Evolutionary conservation across 2,329 filamentous ascomycete genomes (phyloP), one percentile per base, ranked within the genome.

Genomic region (Elsinoe ampelina): DNA sequence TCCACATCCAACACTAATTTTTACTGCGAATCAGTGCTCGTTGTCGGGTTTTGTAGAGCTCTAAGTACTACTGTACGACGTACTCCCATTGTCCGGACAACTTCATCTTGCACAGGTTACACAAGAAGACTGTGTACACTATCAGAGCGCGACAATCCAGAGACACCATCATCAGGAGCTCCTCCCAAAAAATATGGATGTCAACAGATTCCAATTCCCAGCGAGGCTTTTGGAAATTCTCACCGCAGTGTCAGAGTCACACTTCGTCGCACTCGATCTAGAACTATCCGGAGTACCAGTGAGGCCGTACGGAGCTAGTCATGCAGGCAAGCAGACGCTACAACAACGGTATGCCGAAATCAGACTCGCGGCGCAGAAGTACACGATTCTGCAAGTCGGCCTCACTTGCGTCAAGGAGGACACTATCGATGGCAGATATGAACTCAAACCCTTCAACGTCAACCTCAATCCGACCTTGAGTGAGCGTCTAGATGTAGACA

Each of bases 361-460:
- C 57, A 84, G 80, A 65, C 70, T 70, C 26, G 81, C 80, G 2
- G 83, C 83, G 2, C 77, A 84, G 59, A 77, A 75, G 38, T 86
- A 82, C 63, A 79, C 83, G 59, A 78, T 86, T 54, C 71, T 86
- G 1, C 84, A 87, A 65, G 70, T 86, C 55, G 84, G 84, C n/a
- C 69, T 87, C 58, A 86, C 84, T 0, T 79, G 82, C 63, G 81
- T 81, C n/a, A 72, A 73, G 54, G 80, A 85, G 65, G 76, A 83
- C 65, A 61, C 65, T 5, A 68, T 76, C 8, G 75, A 73, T 64
- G 77, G 78, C 71, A 68, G 69, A 60, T 87, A 86, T 64, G 72
- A 77, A 5, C 70, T 83, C 34, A 77, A 78, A 20, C 82, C 84
- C 2, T 86, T 83, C 71, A 86, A 86, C 67, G 76, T 86, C 68